These are phyloP conservation scores for Eucalyptus cladocalyx DNA, from an alignment of 345 rosid species.

Conservation along the genomic window DNA sequence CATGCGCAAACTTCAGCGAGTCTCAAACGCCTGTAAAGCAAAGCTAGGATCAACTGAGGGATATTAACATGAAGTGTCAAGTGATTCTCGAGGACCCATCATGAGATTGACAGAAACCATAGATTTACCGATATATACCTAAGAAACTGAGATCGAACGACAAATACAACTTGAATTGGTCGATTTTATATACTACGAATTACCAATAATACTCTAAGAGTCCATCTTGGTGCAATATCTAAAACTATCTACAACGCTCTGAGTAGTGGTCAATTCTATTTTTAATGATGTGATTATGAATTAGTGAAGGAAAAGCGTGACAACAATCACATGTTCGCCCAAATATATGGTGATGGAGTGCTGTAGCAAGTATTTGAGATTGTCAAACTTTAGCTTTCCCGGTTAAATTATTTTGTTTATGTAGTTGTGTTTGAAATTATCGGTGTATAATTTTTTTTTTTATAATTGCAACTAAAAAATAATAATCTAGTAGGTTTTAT, in stretches of 20 bases:
- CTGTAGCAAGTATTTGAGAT: not conserved
- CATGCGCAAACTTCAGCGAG: not conserved
- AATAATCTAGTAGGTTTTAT: not conserved
- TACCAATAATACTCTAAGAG: not conserved
- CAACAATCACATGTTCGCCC: not conserved
- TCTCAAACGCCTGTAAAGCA: not conserved
- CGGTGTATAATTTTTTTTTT: not conserved
- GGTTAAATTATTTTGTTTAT: not conserved
- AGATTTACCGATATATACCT: not conserved
- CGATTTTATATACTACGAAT: not conserved
- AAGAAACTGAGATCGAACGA: not conserved
- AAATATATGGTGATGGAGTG: not conserved
- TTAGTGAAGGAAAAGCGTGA: not conserved
- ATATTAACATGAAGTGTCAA: not conserved
- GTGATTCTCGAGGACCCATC: not conserved
- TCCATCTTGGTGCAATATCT: not conserved
- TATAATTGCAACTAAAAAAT: not conserved
- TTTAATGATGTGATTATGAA: not conserved
- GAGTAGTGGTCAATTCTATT: not conserved
- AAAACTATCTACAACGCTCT: not conserved
- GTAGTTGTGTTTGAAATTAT: not conserved
- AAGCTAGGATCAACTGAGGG: not conserved
- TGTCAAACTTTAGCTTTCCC: not conserved
- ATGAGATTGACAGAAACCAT: not conserved
- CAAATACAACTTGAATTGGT: not conserved